Conservation (phyloP, 805 yeast genomes). For the Wickerhamomyces ciferrii region DNA sequence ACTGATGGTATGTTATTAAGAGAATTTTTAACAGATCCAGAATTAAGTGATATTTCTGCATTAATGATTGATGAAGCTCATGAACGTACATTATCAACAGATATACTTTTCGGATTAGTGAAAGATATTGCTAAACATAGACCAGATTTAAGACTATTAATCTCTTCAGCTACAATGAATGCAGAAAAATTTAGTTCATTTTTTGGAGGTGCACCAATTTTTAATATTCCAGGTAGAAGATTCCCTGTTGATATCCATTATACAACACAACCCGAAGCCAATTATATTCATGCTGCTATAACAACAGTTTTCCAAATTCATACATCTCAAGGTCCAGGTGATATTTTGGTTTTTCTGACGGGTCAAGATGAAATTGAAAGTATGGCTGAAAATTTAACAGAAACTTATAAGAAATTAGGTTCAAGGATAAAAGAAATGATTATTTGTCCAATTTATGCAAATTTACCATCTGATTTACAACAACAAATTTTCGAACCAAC, state of each 20-base stretch:
- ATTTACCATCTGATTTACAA: constrained; percentile 82
- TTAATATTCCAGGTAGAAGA: constrained; percentile 89
- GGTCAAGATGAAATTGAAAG: constrained; percentile 96
- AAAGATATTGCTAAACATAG: constrained; percentile 63
- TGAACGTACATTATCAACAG: constrained; percentile 92
- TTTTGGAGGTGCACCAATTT: constrained; percentile 79
- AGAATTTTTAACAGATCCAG: constrained; percentile 78
- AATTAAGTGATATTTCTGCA: constrained; percentile 63
- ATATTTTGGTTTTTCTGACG: constrained; percentile 83
- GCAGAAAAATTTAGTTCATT: constrained; percentile 81
- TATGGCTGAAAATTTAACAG: constrained; percentile 64
- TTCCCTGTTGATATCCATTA: constrained; percentile 86
- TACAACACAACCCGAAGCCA: constrained; percentile 83
- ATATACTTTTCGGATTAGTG: constrained; percentile 70
- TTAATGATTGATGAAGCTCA: constrained; percentile 97
- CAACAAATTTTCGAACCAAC: constrained; percentile 81
- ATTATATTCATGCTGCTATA: constrained; percentile 84
- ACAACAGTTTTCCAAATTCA: constrained; percentile 88
- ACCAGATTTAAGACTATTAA: constrained; percentile 66
- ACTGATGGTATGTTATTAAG: constrained; percentile 94
- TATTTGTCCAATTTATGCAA: constrained; percentile 87
- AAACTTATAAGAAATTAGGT: constrained; percentile 62
- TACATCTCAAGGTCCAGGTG: constrained; percentile 66
- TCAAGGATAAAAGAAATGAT: constrained; percentile 46
- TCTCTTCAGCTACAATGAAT: constrained; percentile 94